Conservation (phyloP, 768 basidiomycete genomes). For the Boletus fagicola region DNA sequence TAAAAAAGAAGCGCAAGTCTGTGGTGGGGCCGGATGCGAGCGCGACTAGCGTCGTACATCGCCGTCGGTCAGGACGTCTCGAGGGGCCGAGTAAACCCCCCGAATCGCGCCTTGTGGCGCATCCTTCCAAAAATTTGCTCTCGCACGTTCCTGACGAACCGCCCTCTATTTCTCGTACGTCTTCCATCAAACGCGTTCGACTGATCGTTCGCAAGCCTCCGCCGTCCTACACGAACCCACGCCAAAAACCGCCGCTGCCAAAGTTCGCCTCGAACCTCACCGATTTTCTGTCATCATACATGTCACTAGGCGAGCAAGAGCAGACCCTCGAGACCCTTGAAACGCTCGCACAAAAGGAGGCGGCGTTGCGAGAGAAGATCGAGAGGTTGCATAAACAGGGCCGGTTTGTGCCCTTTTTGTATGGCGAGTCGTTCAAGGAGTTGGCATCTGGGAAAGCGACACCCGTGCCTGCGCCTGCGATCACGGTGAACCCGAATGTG, state of each 20-base stretch:
- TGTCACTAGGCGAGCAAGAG: constrained; percentile 49
- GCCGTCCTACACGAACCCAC: constrained; percentile 60
- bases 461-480: constrained; percentile 2
- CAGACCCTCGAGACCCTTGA: constrained; percentile 41
- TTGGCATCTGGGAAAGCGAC: constrained; percentile 1
- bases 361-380: constrained; percentile 42
- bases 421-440: constrained; percentile 24
- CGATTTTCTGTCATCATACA: constrained; percentile 62
- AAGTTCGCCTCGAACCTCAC: constrained; percentile 53
- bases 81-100: constrained; percentile 16
- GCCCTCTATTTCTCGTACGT: constrained; percentile 12
- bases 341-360: constrained; percentile 41
- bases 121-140: neutral
- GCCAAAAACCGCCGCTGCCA: constrained; percentile 58
- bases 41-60: neutral
- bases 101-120: neutral
- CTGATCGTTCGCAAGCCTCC: constrained; percentile 66
- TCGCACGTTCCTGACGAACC: neutral
- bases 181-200: constrained; percentile 56
- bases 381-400: constrained; percentile 47
- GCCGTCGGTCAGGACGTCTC: constrained; percentile 22
- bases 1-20: constrained; percentile 30
- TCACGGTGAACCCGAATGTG: constrained; percentile 16
- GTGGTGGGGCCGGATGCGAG: constrained; percentile 3
- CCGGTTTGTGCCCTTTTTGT: constrained; percentile 42